Evolutionary conservation across 2,329 filamentous ascomycete genomes (phyloP), one percentile per base, ranked within the genome.

Genomic region (Diaporthe eres): DNA sequence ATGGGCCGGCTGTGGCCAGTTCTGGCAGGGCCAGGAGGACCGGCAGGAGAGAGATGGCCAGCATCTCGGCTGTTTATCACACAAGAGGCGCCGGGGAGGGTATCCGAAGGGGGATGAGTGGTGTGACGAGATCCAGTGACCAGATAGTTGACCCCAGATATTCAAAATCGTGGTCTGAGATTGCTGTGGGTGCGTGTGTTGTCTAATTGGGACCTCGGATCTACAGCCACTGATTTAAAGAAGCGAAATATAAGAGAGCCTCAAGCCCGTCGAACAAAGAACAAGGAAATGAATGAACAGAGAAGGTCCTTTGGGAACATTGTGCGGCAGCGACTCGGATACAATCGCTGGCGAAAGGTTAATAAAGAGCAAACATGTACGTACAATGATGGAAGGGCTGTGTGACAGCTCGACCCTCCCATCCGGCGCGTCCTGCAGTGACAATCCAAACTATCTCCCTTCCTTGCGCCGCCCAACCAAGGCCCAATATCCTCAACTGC

Each of bases 51-150:
- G 37, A 63, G 75, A 77, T 65, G 75, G 63, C 75, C 75, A 72
- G 74, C 75, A 77, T 77, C 75, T 70, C 58, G 71, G 58, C 15
- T 73, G 47, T 73, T 73, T 57, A 67, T 55, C 57, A 57, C 37
- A 47, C 58, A 53, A 34, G 22, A 71, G 55, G 22, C 4, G n/a
- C 37, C 31, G 47, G 53, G 53, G 22, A 49, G 22, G 22, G 28
- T 57, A 42, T 17, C 5, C 44, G 39, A 61, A n/a, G n/a, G 58
- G 12, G 22, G 10, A 17, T n/a, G 34, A 17, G 71, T 57, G 57
- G 47, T 73, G 71, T 73, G 22, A 65, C 25, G 58, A 47, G 22
- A n/a, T 72, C 44, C 57, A 63, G 57, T 44, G 31, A 57, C 70
- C 47, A 44, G 31, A 15, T 12, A 22, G 2, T 22, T 28, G 57